Percentiles rank a stretch among this genome's conserved stretches.
These are phyloP conservation scores for Chaetomium cochliodes DNA, from an alignment of 495 filamentous ascomycete species.

Conservation along the genomic window DNA sequence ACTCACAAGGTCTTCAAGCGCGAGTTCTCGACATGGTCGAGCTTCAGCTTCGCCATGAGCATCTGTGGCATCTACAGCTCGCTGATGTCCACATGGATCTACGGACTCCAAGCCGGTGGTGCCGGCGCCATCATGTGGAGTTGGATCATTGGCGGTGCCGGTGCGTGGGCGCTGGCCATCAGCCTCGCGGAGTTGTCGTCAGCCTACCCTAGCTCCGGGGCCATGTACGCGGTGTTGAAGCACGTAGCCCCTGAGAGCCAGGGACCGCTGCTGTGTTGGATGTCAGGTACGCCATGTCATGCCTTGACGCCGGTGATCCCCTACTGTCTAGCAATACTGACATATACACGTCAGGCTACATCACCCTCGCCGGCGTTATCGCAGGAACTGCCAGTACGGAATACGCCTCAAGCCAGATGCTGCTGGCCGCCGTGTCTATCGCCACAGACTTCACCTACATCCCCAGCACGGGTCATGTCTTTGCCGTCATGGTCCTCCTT, in stretches of 20 bases:
- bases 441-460: conserved; percentile 54
- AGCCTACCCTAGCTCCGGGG: conserved; percentile 59
- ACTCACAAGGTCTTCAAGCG: conserved; percentile 56
- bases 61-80: conserved; percentile 61
- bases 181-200: conserved; percentile 58
- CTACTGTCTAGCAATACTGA: not conserved
- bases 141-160: conserved; percentile 62
- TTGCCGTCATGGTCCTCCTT: conserved; percentile 61
- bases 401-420: conserved; percentile 66
- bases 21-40: conserved; percentile 61
- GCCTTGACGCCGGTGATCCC: not conserved
- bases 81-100: conserved; percentile 60
- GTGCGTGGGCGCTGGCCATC: conserved; percentile 62
- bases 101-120: conserved; percentile 60
- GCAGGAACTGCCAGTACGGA: conserved; percentile 64
- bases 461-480: conserved; percentile 52
- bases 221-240: conserved; percentile 52
- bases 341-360: conserved; percentile 52
- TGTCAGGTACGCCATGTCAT: conserved; percentile 36
- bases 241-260: conserved; percentile 44
- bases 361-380: conserved; percentile 66
- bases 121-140: conserved; percentile 62
- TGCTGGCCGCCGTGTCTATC: conserved; percentile 66
- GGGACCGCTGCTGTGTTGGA: conserved; percentile 50
- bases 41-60: conserved; percentile 63